Conservation (phyloP, 2,329 filamentous ascomycete genomes). For the Salinomyces thailandicus region DNA sequence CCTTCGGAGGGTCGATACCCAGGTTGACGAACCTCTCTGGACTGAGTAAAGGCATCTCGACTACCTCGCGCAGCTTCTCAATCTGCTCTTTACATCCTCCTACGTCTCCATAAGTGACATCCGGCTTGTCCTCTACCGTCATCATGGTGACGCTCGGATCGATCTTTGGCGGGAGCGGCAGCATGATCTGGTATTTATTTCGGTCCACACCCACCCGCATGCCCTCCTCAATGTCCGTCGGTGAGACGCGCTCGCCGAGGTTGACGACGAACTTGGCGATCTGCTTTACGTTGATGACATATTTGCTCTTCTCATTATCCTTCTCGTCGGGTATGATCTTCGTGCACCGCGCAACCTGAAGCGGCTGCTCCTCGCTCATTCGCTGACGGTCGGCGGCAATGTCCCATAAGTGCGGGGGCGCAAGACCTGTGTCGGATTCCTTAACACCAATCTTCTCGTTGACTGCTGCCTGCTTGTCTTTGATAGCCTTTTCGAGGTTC, state of each 20-base stretch:
- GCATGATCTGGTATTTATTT: constrained; percentile 98
- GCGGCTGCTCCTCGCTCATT: constrained; percentile 95
- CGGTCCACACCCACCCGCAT: constrained; percentile 97
- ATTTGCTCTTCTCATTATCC: constrained; percentile 96
- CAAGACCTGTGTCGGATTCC: constrained; percentile 97
- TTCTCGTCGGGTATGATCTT: constrained; percentile 98
- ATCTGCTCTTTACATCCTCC: constrained; percentile 99
- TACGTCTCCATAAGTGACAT: constrained; percentile 97
- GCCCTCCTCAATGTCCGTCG: constrained; percentile 97
- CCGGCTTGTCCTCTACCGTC: constrained; percentile 99
- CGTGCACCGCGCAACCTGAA: constrained; percentile 94
- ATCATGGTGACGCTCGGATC: constrained; percentile 99
- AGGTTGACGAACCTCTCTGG: constrained; percentile 96
- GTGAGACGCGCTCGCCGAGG: constrained; percentile 89
- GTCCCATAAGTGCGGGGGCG: constrained; percentile 97
- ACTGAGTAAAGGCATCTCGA: constrained; percentile 94
- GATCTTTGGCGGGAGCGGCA: constrained; percentile 94
- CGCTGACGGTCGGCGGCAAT: constrained; percentile 94
- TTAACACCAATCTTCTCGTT: constrained; percentile 89
- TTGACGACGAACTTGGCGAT: constrained; percentile 99
- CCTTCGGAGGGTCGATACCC: constrained; percentile 98
- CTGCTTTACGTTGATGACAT: constrained; percentile 99
- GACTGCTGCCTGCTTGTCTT: constrained; percentile 94
- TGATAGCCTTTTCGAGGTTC: constrained; percentile 98
- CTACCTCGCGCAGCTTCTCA: constrained; percentile 95